Conservation (phyloP, 2,329 filamentous ascomycete species). For the Apiospora sp. region DNA sequence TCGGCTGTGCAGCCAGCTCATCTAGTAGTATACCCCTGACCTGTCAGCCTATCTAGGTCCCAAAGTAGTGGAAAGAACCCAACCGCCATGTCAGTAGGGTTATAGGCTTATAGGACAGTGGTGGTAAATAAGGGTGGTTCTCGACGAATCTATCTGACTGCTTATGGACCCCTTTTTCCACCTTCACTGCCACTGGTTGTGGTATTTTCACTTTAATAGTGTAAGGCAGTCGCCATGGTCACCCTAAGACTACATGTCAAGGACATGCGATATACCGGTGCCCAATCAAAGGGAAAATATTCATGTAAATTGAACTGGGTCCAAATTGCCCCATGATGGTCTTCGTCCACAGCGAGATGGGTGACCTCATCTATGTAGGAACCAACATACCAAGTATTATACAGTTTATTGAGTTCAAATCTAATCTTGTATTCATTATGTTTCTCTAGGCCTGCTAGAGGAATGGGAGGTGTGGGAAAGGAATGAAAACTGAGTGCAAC, state of each 20-base stretch:
- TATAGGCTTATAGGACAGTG: not conserved
- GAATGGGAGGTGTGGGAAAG: not conserved
- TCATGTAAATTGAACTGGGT: not conserved
- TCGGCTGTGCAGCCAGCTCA: not conserved
- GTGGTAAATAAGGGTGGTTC: not conserved
- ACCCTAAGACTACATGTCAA: not conserved
- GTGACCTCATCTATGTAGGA: not conserved
- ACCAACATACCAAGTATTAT: not conserved
- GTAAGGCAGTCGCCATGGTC: not conserved
- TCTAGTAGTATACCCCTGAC: not conserved
- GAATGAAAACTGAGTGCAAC: not conserved
- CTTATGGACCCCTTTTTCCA: not conserved
- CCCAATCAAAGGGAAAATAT: not conserved
- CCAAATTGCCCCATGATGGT: not conserved
- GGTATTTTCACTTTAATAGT: not conserved
- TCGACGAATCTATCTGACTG: not conserved
- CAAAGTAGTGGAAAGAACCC: not conserved
- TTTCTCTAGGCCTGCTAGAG: not conserved
- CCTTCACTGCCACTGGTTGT: not conserved
- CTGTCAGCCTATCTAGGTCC: not conserved
- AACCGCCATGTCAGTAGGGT: not conserved
- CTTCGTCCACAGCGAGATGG: not conserved
- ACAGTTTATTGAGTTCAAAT: not conserved
- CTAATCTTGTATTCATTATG: not conserved
- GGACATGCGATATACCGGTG: not conserved